These are phyloP conservation scores for Herpotrichia juniperi DNA, from an alignment of 2,329 filamentous ascomycete genomes.

Conservation along the genomic window DNA sequence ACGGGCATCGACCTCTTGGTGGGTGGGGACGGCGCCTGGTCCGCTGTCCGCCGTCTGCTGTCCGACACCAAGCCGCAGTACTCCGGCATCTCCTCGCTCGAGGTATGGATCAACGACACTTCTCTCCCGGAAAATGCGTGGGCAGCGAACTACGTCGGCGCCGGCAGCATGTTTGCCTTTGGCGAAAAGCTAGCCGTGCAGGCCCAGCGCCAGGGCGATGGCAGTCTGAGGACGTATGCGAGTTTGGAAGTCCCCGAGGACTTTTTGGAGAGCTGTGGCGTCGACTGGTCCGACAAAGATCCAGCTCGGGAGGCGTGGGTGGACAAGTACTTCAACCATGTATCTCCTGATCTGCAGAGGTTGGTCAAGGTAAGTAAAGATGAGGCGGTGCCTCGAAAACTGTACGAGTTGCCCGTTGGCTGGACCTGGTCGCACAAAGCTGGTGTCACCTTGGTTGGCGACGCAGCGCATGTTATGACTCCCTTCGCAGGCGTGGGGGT, in stretches of 20 bases:
- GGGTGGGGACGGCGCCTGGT: constrained; percentile 57
- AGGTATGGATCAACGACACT: constrained; percentile 53
- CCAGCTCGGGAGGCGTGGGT: constrained; percentile 39
- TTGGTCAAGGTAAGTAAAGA: constrained; percentile 27
- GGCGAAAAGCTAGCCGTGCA: constrained; percentile 48
- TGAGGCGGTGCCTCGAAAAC: constrained; percentile 26
- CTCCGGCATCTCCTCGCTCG: constrained; percentile 53
- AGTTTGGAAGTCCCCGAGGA: constrained; percentile 47
- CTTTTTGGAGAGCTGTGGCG: constrained; percentile 51
- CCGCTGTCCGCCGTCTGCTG: constrained; percentile 39
- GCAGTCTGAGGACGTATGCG: constrained; percentile 51
- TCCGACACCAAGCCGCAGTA: constrained; percentile 51
- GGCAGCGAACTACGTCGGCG: constrained; percentile 53
- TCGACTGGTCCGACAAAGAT: constrained; percentile 49
- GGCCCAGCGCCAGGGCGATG: constrained; percentile 57
- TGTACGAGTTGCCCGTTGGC: constrained; percentile 62
- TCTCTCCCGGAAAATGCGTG: constrained; percentile 47
- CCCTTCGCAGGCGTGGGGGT: constrained; percentile 66
- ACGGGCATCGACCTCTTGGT: constrained; percentile 53
- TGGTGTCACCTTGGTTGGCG: constrained; percentile 63
- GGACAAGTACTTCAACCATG: constrained; percentile 25
- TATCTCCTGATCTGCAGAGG: constrained; percentile 43
- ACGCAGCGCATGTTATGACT: constrained; percentile 66
- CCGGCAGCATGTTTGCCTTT: constrained; percentile 38
- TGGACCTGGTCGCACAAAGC: constrained; percentile 56